Percentiles rank a stretch among this genome's conserved stretches.
These are phyloP conservation scores for Ophiostoma sp. DNA, from an alignment of 2,329 filamentous ascomycete species.

Conservation along the genomic window DNA sequence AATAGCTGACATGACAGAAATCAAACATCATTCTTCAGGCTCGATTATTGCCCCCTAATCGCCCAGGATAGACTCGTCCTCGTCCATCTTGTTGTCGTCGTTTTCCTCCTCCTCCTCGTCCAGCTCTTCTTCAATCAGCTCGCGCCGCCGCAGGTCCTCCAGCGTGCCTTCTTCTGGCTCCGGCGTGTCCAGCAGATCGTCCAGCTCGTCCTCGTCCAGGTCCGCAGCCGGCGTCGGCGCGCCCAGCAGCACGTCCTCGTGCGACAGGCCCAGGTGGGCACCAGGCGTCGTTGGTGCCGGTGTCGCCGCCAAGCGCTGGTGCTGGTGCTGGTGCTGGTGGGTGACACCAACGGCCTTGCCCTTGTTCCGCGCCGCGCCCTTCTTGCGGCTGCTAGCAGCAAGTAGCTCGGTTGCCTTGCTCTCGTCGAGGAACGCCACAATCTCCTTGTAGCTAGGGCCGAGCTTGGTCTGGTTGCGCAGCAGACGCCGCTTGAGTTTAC, in stretches of 20 bases:
- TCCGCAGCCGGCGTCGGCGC: constrained; percentile 27
- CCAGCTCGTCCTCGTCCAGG: constrained; percentile 28
- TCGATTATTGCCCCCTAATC: constrained; percentile 34
- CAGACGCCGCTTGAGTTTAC: constrained; percentile 64
- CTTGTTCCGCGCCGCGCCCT: constrained; percentile 36
- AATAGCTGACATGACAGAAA: constrained; percentile 8
- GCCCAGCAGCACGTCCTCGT: constrained; percentile 24
- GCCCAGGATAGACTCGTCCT: constrained; percentile 44
- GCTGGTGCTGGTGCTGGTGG: constrained; percentile 25
- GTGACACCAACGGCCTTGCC: constrained; percentile 32
- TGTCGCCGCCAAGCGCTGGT: constrained; percentile 22
- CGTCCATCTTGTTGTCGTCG: constrained; percentile 36
- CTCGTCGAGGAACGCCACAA: constrained; percentile 74
- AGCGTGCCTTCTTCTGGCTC: constrained; percentile 55
- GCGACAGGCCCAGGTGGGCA: constrained; percentile 12
- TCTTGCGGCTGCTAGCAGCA: constrained; percentile 36
- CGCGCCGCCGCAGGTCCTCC: constrained; percentile 53
- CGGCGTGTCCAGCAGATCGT: constrained; percentile 42
- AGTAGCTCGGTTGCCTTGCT: constrained; percentile 49
- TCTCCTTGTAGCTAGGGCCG: constrained; percentile 79
- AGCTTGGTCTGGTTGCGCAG: constrained; percentile 74
- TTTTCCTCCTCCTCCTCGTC: constrained; percentile 40
- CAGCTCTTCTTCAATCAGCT: constrained; percentile 48
- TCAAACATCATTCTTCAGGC: background rate
- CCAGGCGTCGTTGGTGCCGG: constrained; percentile 11